Conservation (phyloP, 73 alveolate species). For the Halteria grandinella region DNA sequence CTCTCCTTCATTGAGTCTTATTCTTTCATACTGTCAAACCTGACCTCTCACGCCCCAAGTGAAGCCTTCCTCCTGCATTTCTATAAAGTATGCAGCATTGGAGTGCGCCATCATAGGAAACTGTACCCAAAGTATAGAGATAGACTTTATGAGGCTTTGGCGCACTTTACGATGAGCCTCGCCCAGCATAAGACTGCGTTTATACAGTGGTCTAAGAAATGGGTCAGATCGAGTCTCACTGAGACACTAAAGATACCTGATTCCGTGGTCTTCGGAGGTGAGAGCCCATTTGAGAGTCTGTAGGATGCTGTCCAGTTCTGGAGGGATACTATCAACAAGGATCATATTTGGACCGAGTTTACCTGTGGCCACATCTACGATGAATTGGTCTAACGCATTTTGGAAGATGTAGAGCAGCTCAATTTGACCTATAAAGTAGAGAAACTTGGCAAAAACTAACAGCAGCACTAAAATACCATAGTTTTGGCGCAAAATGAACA, state of each 20-base stretch:
- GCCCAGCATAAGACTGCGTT: slow-evolving; percentile 43
- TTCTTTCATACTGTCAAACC: slow-evolving; percentile 30
- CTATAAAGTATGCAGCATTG: slow-evolving; percentile 47
- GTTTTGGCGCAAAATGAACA: too few species aligned
- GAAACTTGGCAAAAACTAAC: too few species aligned
- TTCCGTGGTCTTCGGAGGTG: slow-evolving; percentile 51
- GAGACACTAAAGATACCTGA: slow-evolving; percentile 70
- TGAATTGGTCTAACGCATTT: slow-evolving; percentile 33
- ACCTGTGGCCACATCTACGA: slow-evolving; percentile 45
- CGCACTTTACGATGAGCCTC: slow-evolving; percentile 52
- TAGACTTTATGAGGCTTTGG: slow-evolving; percentile 59
- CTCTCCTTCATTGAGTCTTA: slow-evolving; percentile 64
- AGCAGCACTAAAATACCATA: too few species aligned
- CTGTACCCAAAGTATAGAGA: slow-evolving; percentile 64
- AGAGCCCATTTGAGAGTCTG: slow-evolving; percentile 57
- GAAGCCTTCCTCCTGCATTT: slow-evolving; percentile 61
- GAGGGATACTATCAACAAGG: slow-evolving; percentile 41
- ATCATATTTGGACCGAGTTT: slow-evolving; percentile 32
- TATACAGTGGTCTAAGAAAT: slow-evolving; percentile 36
- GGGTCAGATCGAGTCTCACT: slow-evolving; percentile 28
- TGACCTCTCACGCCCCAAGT: slow-evolving; percentile 6
- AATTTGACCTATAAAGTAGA: slow-evolving; percentile 42
- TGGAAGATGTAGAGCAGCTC: slow-evolving; percentile 24
- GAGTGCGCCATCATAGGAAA: slow-evolving; percentile 63
- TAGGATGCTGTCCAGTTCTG: slow-evolving; percentile 65